Conservation (phyloP, 352 stramenopile species). For the Blastocystis sp. region DNA sequence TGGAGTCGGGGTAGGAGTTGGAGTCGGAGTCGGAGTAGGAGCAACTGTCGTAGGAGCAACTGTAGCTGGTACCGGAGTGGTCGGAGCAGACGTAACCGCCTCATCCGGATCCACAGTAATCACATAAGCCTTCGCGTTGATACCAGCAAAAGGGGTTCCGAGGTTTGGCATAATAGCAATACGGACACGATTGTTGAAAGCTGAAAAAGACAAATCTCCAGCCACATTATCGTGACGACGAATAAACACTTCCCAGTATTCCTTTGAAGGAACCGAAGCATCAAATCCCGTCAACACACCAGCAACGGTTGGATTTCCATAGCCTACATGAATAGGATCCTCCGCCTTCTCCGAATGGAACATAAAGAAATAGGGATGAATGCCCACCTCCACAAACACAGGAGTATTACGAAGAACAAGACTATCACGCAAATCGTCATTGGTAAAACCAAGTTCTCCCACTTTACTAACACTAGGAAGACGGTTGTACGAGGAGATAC, state of each 20-base stretch:
- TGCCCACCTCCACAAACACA: not conserved
- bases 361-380: not conserved
- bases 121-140: no score
- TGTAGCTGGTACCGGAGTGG: not conserved
- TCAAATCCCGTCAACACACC: not conserved
- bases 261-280: not conserved
- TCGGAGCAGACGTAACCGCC: no score
- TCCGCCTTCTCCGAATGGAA: not conserved
- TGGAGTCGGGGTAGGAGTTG: not conserved
- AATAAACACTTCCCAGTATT: not conserved
- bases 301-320: not conserved
- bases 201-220: not conserved
- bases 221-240: not conserved
- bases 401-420: not conserved
- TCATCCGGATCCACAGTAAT: no score
- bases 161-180: not conserved
- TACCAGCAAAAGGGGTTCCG: not conserved
- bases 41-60: not conserved
- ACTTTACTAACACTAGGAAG: no score
- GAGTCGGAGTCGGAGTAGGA: not conserved
- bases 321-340: not conserved
- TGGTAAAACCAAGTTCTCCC: not conserved
- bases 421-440: not conserved
- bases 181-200: not conserved
- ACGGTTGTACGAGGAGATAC: not conserved